Base-by-base conservation (phyloP, 768 basidiomycete genomes). In the Naganishia onofrii region DNA sequence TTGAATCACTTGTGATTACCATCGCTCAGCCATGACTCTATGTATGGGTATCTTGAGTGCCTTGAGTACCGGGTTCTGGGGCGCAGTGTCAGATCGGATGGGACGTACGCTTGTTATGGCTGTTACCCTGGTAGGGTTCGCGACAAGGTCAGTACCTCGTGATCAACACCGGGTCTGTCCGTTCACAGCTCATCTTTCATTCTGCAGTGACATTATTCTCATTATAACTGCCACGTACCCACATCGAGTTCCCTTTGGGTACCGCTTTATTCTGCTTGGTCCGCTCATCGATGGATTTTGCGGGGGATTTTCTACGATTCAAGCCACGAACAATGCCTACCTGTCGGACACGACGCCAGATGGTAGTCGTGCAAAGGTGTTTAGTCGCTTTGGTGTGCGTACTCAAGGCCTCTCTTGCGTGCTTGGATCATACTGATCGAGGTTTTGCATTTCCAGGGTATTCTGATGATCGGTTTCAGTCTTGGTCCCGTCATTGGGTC, bases 1-100 rank as follows among this genome's bases (percentile, higher is more conserved):
- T n/a, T n/a, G 21, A 21, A n/a, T 51, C 48, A n/a, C 23, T 34
- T 60, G 65, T 67, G 19, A 17, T 29, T 42, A 42, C 26, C n/a
- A 9, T 58, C 46, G 0, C 7, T 28, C 73, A 91, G 89, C 85
- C 26, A 87, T 94, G 80, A 88, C 88, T 1, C 87, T 90, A 13
- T 85, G 85, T 10, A 89, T 90, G 87, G 92, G 90, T 64, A 77
- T 86, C 8, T 83, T 96, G 48, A 89, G 90, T 64, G 90, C 91
- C 0, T 82, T 91, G 56, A 90, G 90, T 4, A 91, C 91, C 0
- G 91, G 90, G 0, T 90, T 88, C 82, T 96, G 93, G 93, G 90
- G 90, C 64, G 85, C 87, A 58, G 86, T 88, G 51, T 88, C 90
- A 12, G 92, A 94, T 78, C 81, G 84, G 10, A 82, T 88, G 72